Percentiles rank a stretch among this genome's conserved stretches.
phyloP scores from a whole-genome alignment of 192 early-diverging fungal species.

The Entomortierella chlamydospora region DNA sequence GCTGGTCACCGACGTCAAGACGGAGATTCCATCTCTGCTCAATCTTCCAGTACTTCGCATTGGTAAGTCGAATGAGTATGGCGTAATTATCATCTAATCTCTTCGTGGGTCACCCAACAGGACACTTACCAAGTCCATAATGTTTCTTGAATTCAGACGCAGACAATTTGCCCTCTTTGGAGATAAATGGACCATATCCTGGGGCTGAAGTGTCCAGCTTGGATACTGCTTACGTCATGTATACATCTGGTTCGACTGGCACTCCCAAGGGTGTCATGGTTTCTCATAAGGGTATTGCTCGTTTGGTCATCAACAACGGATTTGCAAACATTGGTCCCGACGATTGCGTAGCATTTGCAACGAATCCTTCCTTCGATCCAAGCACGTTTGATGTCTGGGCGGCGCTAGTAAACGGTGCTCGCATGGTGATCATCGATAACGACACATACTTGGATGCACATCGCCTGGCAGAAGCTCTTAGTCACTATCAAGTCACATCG shows the following conservation, averaged over 20 bases:
- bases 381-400: constrained; percentile 15
- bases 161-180: too few species aligned
- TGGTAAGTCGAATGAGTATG: too few species aligned
- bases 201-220: too few species aligned
- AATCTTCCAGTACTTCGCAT: too few species aligned
- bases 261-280: neutral
- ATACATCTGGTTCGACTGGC: neutral
- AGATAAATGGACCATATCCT: too few species aligned
- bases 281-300: neutral
- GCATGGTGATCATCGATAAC: constrained; percentile 12
- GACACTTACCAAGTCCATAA: too few species aligned
- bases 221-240: neutral
- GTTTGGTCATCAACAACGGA: neutral
- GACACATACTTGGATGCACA: constrained; percentile 9
- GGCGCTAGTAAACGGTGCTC: neutral
- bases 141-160: too few species aligned
- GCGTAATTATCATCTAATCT: too few species aligned
- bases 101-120: too few species aligned
- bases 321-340: neutral
- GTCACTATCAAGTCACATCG: neutral
- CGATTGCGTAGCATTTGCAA: neutral
- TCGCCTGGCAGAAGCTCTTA: constrained; percentile 1
- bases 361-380: neutral
- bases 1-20: too few species aligned
- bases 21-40: too few species aligned